A percentile compares a stretch with the other conserved stretches of the same genome.
Conservation (phyloP, 352 stramenopile genomes). For the Phytophthora vignae region DNA sequence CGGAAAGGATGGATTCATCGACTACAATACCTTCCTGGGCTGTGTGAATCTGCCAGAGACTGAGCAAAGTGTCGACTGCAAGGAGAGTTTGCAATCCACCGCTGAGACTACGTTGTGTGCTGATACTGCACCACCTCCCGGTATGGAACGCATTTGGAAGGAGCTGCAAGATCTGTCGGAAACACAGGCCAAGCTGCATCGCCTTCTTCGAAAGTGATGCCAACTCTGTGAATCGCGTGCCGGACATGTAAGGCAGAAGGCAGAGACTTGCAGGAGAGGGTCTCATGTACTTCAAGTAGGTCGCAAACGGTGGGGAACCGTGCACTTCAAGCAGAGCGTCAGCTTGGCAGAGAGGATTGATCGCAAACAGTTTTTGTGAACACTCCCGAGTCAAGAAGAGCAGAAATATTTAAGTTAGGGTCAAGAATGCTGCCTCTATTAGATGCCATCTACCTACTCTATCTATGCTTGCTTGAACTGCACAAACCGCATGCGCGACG, state of each 20-base stretch:
- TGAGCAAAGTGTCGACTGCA: background rate
- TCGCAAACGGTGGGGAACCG: slow-evolving; percentile 9
- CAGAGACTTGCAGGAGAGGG: background rate
- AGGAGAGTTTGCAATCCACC: background rate
- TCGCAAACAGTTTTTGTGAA: background rate
- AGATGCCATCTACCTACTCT: background rate
- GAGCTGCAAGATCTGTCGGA: slow-evolving; percentile 52
- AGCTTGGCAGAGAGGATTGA: slow-evolving; percentile 5
- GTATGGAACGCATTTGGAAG: slow-evolving; percentile 44
- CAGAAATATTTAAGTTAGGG: background rate
- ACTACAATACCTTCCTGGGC: slow-evolving; percentile 70
- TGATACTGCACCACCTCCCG: slow-evolving; percentile 4
- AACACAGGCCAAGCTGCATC: slow-evolving; percentile 51
- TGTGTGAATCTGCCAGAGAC: slow-evolving; percentile 42
- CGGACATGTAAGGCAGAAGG: slow-evolving; percentile 1
- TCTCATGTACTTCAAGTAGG: background rate
- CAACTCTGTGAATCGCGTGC: background rate
- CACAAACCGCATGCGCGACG: background rate
- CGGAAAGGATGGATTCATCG: slow-evolving; percentile 62
- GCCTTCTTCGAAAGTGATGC: slow-evolving; percentile 29
- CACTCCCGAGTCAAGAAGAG: too few relatives aligned
- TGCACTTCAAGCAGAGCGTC: slow-evolving; percentile 37
- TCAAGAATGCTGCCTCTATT: slow-evolving; percentile 1
- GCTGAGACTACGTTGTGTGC: background rate
- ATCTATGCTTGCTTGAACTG: background rate